Evolutionary conservation across 1,284 basidiomycete species (phyloP).

Genomic region (Trichosporon sp.): DNA sequence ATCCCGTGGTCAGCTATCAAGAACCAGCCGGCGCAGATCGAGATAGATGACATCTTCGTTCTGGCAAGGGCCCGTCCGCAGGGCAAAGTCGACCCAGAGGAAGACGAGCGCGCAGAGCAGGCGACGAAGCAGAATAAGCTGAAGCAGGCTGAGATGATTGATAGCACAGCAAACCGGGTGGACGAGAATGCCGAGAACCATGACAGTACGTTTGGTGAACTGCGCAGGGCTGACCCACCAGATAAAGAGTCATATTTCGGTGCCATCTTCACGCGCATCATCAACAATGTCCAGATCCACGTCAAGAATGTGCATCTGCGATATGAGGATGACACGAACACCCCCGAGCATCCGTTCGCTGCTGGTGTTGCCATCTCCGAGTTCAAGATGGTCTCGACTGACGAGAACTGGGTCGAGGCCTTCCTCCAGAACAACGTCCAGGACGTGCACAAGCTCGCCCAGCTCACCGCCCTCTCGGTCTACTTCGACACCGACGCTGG

Average conservation of each 20-base stretch:
- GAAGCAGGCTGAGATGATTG: slow-evolving; percentile 80
- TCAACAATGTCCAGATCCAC: slow-evolving; percentile 95
- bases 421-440: slow-evolving; percentile 89
- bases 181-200: slow-evolving; percentile 49
- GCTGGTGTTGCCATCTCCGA: slow-evolving; percentile 86
- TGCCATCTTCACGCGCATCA: slow-evolving; percentile 82
- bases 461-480: slow-evolving; percentile 78
- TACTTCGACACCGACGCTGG: slow-evolving; percentile 95
- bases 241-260: slow-evolving; percentile 70
- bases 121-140: slow-evolving; percentile 85
- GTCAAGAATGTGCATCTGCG: slow-evolving; percentile 92
- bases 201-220: slow-evolving; percentile 25
- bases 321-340: slow-evolving; percentile 92
- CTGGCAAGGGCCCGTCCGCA: slow-evolving; percentile 53
- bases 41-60: slow-evolving; percentile 92
- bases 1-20: slow-evolving; percentile 96
- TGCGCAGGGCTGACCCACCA: slow-evolving; percentile 18
- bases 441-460: slow-evolving; percentile 91
- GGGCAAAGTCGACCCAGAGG: slow-evolving; percentile 65
- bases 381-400: slow-evolving; percentile 90
- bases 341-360: slow-evolving; percentile 94
- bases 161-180: slow-evolving; percentile 53
- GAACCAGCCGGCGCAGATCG: slow-evolving; percentile 85
- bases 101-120: slow-evolving; percentile 77
- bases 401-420: slow-evolving; percentile 85